phyloP scores from a whole-genome alignment of 495 filamentous ascomycete genomes.

The Penicillium roqueforti region DNA sequence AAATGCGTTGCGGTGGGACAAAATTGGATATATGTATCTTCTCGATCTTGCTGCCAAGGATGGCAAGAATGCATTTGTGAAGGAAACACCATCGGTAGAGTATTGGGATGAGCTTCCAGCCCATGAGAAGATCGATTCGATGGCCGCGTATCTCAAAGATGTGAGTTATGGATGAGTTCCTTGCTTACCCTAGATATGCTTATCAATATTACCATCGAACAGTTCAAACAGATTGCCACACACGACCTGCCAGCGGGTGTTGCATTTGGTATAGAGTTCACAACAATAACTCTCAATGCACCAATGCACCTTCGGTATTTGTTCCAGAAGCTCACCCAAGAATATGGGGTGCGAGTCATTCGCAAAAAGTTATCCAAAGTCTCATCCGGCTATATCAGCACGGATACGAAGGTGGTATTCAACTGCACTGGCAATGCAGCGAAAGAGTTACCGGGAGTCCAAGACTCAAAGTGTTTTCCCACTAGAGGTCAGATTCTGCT shows the following conservation, averaged over 20 bases:
- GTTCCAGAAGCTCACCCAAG: neutral
- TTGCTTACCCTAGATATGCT: neutral
- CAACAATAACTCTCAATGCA: slow-evolving; percentile 29
- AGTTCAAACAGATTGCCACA: slow-evolving; percentile 12
- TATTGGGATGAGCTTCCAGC: slow-evolving; percentile 31
- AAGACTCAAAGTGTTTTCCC: slow-evolving; percentile 26
- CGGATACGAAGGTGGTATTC: slow-evolving; percentile 26
- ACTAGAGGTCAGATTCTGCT: slow-evolving; percentile 41
- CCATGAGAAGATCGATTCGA: slow-evolving; percentile 24
- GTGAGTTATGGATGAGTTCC: slow-evolving; percentile 8
- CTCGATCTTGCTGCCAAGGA: slow-evolving; percentile 19
- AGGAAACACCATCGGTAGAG: slow-evolving; percentile 21
- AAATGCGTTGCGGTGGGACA: slow-evolving; percentile 32
- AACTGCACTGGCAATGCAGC: slow-evolving; percentile 31
- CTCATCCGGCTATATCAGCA: slow-evolving; percentile 20
- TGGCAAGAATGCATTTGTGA: slow-evolving; percentile 22
- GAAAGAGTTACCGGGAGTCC: slow-evolving; percentile 21
- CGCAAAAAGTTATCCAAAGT: slow-evolving; percentile 18
- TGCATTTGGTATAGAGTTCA: slow-evolving; percentile 27
- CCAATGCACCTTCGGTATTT: slow-evolving; percentile 25
- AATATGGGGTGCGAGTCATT: slow-evolving; percentile 23
- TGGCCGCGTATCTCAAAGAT: slow-evolving; percentile 30
- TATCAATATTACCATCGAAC: neutral
- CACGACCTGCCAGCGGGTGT: slow-evolving; percentile 23
- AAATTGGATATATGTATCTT: slow-evolving; percentile 25